Conservation (phyloP, 352 stramenopile species). For the Globisporangium camurandrum region DNA sequence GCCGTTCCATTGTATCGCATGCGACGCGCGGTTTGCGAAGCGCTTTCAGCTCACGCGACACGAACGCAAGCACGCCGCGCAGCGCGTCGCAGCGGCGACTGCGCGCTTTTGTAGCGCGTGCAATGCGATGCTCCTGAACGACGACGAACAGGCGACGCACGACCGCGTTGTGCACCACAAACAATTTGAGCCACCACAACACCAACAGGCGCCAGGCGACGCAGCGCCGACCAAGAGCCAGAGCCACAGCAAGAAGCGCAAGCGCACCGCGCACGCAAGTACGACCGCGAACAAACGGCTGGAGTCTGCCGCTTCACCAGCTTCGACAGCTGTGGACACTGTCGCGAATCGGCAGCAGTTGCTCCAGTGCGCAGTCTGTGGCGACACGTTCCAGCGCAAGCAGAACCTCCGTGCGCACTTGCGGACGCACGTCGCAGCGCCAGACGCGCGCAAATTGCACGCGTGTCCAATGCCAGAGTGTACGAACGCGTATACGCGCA, state of each 20-base stretch:
- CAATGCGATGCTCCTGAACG: constrained; percentile 44
- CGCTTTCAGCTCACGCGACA: constrained; percentile 48
- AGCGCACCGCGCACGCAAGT: neutral
- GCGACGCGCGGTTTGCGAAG: constrained; percentile 53
- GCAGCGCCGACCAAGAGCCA: neutral
- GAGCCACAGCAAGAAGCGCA: constrained; percentile 8
- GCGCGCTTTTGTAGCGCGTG: constrained; percentile 48
- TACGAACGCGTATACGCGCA: constrained; percentile 54
- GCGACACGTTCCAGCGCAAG: constrained; percentile 36
- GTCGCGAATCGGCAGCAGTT: constrained; percentile 7
- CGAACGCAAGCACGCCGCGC: constrained; percentile 23
- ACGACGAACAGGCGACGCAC: constrained; percentile 35
- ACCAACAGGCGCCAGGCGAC: no score
- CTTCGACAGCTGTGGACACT: neutral
- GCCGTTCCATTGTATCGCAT: constrained; percentile 64
- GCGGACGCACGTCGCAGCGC: constrained; percentile 49
- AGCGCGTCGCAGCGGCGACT: constrained; percentile 24
- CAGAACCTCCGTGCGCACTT: constrained; percentile 53
- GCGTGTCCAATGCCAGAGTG: constrained; percentile 52
- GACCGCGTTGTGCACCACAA: constrained; percentile 22
- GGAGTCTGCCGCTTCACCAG: no score
- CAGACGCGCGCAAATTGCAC: constrained; percentile 58
- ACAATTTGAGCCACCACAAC: no score
- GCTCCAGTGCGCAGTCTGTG: constrained; percentile 45
- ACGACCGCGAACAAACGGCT: no score